Percentiles rank a stretch among this genome's conserved stretches.
phyloP scores from a whole-genome alignment of 192 early-diverging fungal genomes.

The Rhizoclosmatium sp. region DNA sequence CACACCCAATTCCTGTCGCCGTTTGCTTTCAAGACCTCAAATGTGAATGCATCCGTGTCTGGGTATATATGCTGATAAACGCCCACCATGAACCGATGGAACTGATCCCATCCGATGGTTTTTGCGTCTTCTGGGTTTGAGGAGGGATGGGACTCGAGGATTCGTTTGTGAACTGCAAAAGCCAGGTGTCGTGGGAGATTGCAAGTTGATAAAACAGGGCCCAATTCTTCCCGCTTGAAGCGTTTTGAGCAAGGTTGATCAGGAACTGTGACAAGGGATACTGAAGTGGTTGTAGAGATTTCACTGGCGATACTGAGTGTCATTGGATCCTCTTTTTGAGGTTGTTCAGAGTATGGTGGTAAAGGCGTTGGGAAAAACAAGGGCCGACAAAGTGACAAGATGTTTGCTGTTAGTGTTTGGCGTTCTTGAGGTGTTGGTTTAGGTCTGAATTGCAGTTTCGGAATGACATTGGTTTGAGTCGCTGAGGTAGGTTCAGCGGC shows the following conservation, averaged over 20 bases:
- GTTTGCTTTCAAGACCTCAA: slow-evolving; percentile 31
- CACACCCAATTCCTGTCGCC: background rate
- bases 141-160: slow-evolving; percentile 9
- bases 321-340: background rate
- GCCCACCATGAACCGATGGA: slow-evolving; percentile 21
- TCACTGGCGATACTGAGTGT: background rate
- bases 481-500: background rate
- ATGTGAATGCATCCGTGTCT: slow-evolving; percentile 28
- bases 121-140: slow-evolving; percentile 5
- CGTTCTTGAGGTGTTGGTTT: slow-evolving; percentile 20
- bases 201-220: background rate
- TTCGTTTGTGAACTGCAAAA: slow-evolving; percentile 27
- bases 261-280: background rate
- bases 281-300: background rate
- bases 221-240: slow-evolving; percentile 5
- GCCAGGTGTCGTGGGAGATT: slow-evolving; percentile 12
- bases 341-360: background rate
- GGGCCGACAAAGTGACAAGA: slow-evolving; percentile 28
- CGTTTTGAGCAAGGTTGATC: background rate
- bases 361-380: slow-evolving; percentile 19
- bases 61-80: slow-evolving; percentile 12
- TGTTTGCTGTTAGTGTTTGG: slow-evolving; percentile 5
- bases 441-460: slow-evolving; percentile 10
- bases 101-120: slow-evolving; percentile 27
- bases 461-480: background rate